Base-by-base conservation (phyloP, 495 filamentous ascomycete species). In the Oleoguttula mirabilis region DNA sequence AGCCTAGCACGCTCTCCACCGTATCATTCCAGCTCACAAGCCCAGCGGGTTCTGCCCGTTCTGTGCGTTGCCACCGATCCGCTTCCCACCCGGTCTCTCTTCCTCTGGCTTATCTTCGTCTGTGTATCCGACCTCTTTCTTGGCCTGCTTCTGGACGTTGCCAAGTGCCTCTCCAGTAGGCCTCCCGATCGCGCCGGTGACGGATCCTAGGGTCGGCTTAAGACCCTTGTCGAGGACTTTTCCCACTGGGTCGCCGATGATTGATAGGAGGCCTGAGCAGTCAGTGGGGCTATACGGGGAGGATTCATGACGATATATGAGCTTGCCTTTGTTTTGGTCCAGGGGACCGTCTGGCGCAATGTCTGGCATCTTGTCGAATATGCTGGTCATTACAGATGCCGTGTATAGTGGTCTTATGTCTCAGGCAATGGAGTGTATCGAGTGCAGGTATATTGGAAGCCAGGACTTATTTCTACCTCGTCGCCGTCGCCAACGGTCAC, bases 221-320 rank as follows among this genome's bases (percentile, higher is more conserved):
- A 55, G 48, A 21, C 42, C 43, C 39, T 47, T 55, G 39, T 49
- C 42, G 10, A 55, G 47, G 4, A 55, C 51, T 24, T 50, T 38
- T 1, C 51, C 51, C 4, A 55, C 33, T 6, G 42, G 32, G 24
- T 55, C 51, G 15, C 38, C 37, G 2, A 51, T 17, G 8, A 36
- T 21, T n/a, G 47, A 42, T 8, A 55, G 48, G 19, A 48, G 43
- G 31, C 51, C 51, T 55, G 34, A 5, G 2, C 7, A 28, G n/a
- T 7, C 25, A n/a, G 7, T 28, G n/a, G 25, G 25, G 25, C 25
- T 28, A 7, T 28, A 28, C 7, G n/a, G n/a, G 7, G 7, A 7
- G 7, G 25, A 28, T 28, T 28, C 25, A 28, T 28, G 25, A 28
- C n/a, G 25, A n/a, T 28, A n/a, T n/a, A 28, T 28, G 7, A n/a